Base-by-base conservation (phyloP, 2,329 filamentous ascomycete genomes). In the Ophiognomonia clavigignenti-juglandacearum region DNA sequence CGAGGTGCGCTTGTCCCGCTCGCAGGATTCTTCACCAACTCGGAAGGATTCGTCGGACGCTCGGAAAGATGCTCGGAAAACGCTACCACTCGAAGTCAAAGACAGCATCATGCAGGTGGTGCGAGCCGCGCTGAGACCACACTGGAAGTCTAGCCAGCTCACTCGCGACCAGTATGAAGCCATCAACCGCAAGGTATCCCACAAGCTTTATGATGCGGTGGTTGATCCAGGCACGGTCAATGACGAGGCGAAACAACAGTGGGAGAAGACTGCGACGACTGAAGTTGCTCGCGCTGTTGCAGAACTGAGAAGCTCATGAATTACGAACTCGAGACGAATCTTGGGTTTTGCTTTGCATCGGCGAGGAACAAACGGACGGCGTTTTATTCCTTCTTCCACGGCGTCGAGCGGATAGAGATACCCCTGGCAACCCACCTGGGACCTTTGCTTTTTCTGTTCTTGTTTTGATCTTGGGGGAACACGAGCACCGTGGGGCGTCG, bases 81-180 rank as follows among this genome's bases (percentile, higher is more conserved):
- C 64, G 10, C 78, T 96, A 58, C 86, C 91, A 1, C 81, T 89
- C 20, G 84, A 88, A 53, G 86, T 88, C 53, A 98, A 98, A 65
- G 83, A 88, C 56, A 89, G 83, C 60, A 86, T 98, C 54, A 92
- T 90, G 62, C 84, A 83, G 56, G 89, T 97, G 67, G 93, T 97
- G 56, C 87, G 88, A 54, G 73, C 77, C 35, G 88, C 87, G 6
- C 72, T 98, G 36, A 87, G 88, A 56, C 89, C 91, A 26, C 80
- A 89, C 55, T 97, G 92, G 73, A 79, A 83, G 53, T 85, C 85
- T 35, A 84, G 86, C 57, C 80, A 85, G 53, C 77, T 97, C 52
- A 89, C 84, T 16, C 88, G 90, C 56, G 88, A 96, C 50, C 86
- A 96, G 65, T 98, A 95, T 64, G 92, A 88, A 3, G 82, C 82